Evolutionary conservation across 2,329 filamentous ascomycete genomes (phyloP), one percentile per base, ranked within the genome.

Genomic region (Trichothecium sympodiale): DNA sequence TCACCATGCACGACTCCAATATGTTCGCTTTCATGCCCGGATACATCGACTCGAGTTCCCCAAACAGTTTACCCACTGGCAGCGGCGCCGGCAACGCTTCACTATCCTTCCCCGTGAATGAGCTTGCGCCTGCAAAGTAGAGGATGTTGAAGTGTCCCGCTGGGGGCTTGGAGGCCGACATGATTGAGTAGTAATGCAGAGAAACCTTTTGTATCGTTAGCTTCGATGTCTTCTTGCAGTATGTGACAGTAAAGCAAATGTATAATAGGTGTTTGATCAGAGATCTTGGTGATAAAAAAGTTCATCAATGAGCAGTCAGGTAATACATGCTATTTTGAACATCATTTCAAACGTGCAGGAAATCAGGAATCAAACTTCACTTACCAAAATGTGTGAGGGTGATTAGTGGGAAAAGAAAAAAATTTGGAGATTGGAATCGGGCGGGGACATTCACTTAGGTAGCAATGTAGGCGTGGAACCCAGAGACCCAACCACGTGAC

Each of bases 121-220:
- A 79, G 38, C 72, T 70, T 12, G 83, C 83, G 42, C 75, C 72
- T 39, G 84, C 85, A 60, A 93, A 93, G 61, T 89, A 93, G 37
- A 91, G 73, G 31, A 93, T 63, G 38, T 71, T 82, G 62, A 91
- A 93, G 45, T 83, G 71, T n/a, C 71, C 78, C 30, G 61, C 44
- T 1, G 75, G 73, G 9, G 71, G 57, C 41, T 67, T 71, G 0
- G 65, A 51, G 2, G 55, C 44, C 20, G 58, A 51, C 10, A 52
- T 64, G 16, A 30, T 42, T 26, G 31, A n/a, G 26, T 18, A 27
- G 18, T 18, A 17, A 31, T 20, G 23, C 13, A 34, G 30, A 29
- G 16, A 26, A 34, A 28, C 10, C 31, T 17, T 31, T 41, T 20
- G 27, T 13, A 17, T 13, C 18, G 31, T 33, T 33, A 18, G 25